Base-by-base conservation (phyloP, 2,329 filamentous ascomycete species). In the Diaporthe aspalathi region DNA sequence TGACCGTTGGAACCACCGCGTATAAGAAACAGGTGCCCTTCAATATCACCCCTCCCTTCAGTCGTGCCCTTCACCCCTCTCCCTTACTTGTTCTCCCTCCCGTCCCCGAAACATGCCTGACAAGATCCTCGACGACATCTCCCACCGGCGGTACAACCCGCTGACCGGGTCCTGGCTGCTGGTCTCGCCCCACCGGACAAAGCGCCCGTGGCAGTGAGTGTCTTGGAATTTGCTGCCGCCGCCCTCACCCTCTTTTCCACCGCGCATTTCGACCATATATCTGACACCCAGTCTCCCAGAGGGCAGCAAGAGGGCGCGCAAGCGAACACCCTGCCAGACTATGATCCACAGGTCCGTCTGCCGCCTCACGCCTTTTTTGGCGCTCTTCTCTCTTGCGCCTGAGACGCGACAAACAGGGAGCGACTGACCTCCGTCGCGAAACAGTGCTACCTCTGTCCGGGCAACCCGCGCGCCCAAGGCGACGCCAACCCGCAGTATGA, bases 161-260 rank as follows among this genome's bases (percentile, higher is more conserved):
- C 87, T 99, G 73, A 92, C 93, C 75, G 94, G 94, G 73, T 94
- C 92, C 73, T 97, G 95, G 92, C 88, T 99, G 73, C 89, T 99
- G 47, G 96, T 99, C 17, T 98, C 96, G 20, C 96, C 96, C 73
- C 96, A 99, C 82, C 88, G 96, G 69, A 98, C 95, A 67, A 98
- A 98, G 88, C 89, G 96, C 75, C 96, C 96, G 78, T 99, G 96
- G 96, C 96, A 98, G 94, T 97, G 86, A 89, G 93, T 85, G 11
- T 35, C 9, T 22, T 17, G 7, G 2, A 11, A 5, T 38, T 38
- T 8, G 35, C 35, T 38, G 35, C 35, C 35, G n/a, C 6, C 11
- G 7, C 35, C 35, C 35, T 8, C 35, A 12, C 35, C 35, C 32
- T 29, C 43, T 14, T 9, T 8, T 9, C 17, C 32, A 27, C 3